Evolutionary conservation across 108 stramenopile genomes (phyloP), one percentile per base, ranked within the genome.

Genomic region (Skeletonema potamos): DNA sequence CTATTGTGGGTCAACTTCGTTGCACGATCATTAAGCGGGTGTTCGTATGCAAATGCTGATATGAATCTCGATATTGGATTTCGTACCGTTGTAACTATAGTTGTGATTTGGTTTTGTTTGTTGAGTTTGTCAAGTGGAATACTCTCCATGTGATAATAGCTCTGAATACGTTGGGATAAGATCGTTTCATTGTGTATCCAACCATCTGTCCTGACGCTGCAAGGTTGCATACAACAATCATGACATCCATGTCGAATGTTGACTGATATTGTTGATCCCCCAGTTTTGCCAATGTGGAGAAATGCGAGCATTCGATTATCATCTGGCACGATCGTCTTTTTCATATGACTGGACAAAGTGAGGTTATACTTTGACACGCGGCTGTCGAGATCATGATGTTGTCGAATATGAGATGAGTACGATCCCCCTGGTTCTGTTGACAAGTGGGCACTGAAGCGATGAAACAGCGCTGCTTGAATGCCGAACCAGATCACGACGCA

Each of bases 201-300:
- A 0, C 56, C 56, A 18, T 69, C 68, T 17, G 2, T 56, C 7
- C 66, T 27, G 12, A 24, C 33, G 2, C 3, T 58, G 37, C 68
- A 69, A 30, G 68, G 34, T n/a, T 20, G n/a, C 36, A 57, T 36
- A 17, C 55, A 58, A 27, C 13, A 27, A 6, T 34, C 8, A 15
- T 39, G 57, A 56, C 88, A 89, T 10, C 88, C 88, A 44, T 83
- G 75, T 2, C 84, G 84, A 8, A 89, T 30, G 54, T 83, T 66
- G 9, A 28, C 64, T 18, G 88, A 86, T 20, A 89, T 63, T 10
- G 88, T 81, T 30, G 84, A 85, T 36, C 88, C 88, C 15, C 81
- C 85, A 17, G 85, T 89, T 58, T 89, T 89, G 62, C 88, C 88
- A 4, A 89, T 72, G 82, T 89, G 88, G 2, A 89, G 61, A 65